Conservation (phyloP, 1,284 basidiomycete species). For the Trametes polyzona region DNA sequence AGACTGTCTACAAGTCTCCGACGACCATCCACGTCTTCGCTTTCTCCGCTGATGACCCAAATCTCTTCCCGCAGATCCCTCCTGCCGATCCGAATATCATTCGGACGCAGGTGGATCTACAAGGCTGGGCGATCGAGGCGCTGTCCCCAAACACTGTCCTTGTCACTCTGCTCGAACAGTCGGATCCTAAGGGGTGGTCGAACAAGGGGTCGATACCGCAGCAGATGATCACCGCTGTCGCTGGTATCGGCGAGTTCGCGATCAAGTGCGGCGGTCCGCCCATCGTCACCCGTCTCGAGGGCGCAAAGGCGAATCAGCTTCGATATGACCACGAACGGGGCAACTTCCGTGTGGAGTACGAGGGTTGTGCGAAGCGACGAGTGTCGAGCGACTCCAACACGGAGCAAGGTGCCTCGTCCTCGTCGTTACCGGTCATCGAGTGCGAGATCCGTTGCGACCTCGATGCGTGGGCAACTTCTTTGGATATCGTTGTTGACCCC, state of each 20-base stretch:
- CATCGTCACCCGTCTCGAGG: constrained; percentile 80
- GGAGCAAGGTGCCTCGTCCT: constrained; percentile 23
- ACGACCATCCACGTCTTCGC: constrained; percentile 95
- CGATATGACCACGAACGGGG: constrained; percentile 90
- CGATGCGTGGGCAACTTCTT: constrained; percentile 86
- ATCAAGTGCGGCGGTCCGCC: constrained; percentile 97
- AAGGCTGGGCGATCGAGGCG: constrained; percentile 96
- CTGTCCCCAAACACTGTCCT: constrained; percentile 95
- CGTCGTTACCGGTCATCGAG: constrained; percentile 68
- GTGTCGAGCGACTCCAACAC: constrained; percentile 25
- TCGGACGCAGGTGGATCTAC: constrained; percentile 92
- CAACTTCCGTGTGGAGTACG: constrained; percentile 86
- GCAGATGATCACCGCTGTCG: constrained; percentile 86
- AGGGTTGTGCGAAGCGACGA: constrained; percentile 61
- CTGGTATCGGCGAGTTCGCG: constrained; percentile 91
- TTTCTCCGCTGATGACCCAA: constrained; percentile 91
- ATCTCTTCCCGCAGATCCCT: constrained; percentile 84
- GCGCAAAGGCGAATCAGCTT: constrained; percentile 75
- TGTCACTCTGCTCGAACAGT: constrained; percentile 94
- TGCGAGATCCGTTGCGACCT: constrained; percentile 95
- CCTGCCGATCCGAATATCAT: constrained; percentile 77
- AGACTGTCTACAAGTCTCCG: constrained; percentile 97
- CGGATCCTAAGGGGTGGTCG: constrained; percentile 96
- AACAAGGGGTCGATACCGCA: constrained; percentile 93
- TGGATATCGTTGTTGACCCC: constrained; percentile 94